Percentiles rank a stretch among this genome's conserved stretches.
Conservation (phyloP, 768 basidiomycete species). For the Aureoboletus auriporus region DNA sequence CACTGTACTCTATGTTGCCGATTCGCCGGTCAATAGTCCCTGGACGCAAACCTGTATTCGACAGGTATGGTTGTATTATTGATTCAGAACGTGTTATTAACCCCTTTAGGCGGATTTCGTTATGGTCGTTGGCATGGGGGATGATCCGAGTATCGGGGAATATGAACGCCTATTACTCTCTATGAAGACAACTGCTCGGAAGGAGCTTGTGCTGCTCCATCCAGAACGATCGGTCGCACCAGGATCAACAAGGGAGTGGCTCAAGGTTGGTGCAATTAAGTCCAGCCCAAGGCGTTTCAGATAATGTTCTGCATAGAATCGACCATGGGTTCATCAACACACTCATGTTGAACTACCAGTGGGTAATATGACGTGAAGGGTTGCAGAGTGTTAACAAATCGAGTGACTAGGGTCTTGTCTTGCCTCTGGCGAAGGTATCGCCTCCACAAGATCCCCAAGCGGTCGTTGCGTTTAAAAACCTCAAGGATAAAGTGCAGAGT, state of each 20-base stretch:
- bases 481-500: constrained; percentile 90
- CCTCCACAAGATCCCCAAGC: constrained; percentile 82
- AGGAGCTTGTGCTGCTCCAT: constrained; percentile 92
- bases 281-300: constrained; percentile 6
- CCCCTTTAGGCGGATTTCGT: constrained; percentile 77
- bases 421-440: constrained; percentile 57
- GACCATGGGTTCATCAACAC: constrained; percentile 95
- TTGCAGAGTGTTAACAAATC: constrained; percentile 2
- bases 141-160: constrained; percentile 87
- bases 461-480: constrained; percentile 80
- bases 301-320: constrained; percentile 49
- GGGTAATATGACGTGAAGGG: constrained; percentile 18
- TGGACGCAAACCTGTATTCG: constrained; percentile 99
- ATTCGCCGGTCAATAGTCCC: constrained; percentile 89
- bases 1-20: constrained; percentile 93
- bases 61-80: constrained; percentile 50
- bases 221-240: constrained; percentile 84
- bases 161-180: constrained; percentile 91
- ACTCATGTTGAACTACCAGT: constrained; percentile 91
- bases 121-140: constrained; percentile 91
- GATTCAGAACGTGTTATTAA: constrained; percentile 7
- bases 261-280: constrained; percentile 56
- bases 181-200: constrained; percentile 97
- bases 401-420: constrained; percentile 61
- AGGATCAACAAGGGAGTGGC: constrained; percentile 93